Evolutionary conservation across 148 eudicot genomes (phyloP).

Genomic region (Chenopodium album): DNA sequence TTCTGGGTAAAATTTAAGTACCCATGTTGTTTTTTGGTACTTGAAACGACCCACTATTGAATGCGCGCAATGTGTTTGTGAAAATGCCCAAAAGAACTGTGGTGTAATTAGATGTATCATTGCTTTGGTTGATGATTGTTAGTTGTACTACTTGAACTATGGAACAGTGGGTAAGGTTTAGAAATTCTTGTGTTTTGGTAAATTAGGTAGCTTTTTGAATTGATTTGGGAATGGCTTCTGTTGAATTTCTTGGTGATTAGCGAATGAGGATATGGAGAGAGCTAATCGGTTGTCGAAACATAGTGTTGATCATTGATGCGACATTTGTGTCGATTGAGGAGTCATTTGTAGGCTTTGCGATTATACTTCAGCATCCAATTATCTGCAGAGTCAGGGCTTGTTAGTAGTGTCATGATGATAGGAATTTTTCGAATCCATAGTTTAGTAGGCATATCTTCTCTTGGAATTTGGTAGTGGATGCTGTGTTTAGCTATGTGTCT

Average conservation of each 20-base stretch:
- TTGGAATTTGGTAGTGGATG: no score
- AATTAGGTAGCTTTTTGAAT: background rate
- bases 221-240: background rate
- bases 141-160: background rate
- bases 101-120: background rate
- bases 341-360: background rate
- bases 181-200: background rate
- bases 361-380: background rate
- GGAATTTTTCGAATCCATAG: background rate
- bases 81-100: slow-evolving; percentile 10
- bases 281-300: background rate
- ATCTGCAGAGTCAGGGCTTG: background rate
- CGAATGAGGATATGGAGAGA: background rate
- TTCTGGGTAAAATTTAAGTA: background rate
- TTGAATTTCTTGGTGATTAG: background rate
- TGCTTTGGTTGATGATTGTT: background rate
- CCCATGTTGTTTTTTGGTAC: background rate
- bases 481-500: no score
- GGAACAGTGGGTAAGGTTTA: background rate
- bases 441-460: no score
- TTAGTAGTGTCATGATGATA: background rate
- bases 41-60: background rate
- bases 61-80: slow-evolving; percentile 24
- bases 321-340: background rate
- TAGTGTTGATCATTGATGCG: background rate